Evolutionary conservation across 2,329 filamentous ascomycete genomes (phyloP).

Genomic region (Penicillium paneum): DNA sequence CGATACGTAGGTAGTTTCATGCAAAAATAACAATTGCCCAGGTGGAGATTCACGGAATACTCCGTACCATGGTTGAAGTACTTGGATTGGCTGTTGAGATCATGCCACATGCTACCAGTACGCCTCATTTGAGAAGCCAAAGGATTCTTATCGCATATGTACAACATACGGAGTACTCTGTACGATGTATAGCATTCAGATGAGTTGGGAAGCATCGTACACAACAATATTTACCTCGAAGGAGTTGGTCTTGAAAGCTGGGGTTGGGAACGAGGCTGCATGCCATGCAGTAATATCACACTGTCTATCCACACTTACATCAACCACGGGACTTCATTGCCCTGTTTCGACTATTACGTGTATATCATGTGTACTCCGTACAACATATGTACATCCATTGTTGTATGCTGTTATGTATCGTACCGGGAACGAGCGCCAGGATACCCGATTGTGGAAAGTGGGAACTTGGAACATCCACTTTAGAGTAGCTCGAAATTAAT

Average conservation of each 20-base stretch:
- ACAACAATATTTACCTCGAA: not conserved
- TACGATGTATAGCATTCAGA: not conserved
- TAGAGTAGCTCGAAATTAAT: slow-evolving; percentile 1
- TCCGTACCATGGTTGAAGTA: not conserved
- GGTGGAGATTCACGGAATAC: not conserved
- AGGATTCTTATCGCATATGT: not conserved
- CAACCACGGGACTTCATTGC: not conserved
- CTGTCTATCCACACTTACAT: slow-evolving; percentile 2
- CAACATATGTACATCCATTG: not conserved
- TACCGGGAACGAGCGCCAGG: slow-evolving; percentile 8
- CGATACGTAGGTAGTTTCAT: not conserved
- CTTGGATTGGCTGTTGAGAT: not conserved
- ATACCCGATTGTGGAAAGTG: slow-evolving; percentile 11
- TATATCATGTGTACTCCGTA: not conserved
- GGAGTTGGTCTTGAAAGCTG: not conserved
- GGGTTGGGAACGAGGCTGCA: not conserved
- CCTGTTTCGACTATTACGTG: not conserved
- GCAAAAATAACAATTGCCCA: not conserved
- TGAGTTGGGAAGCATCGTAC: not conserved
- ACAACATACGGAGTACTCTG: not conserved
- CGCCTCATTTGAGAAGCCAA: not conserved
- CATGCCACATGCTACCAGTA: slow-evolving; percentile 1
- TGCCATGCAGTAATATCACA: not conserved
- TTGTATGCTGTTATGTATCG: not conserved
- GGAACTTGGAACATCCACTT: slow-evolving; percentile 4